Conservation (phyloP, 2,329 filamentous ascomycete genomes). For the Colletotrichum brevisporum region DNA sequence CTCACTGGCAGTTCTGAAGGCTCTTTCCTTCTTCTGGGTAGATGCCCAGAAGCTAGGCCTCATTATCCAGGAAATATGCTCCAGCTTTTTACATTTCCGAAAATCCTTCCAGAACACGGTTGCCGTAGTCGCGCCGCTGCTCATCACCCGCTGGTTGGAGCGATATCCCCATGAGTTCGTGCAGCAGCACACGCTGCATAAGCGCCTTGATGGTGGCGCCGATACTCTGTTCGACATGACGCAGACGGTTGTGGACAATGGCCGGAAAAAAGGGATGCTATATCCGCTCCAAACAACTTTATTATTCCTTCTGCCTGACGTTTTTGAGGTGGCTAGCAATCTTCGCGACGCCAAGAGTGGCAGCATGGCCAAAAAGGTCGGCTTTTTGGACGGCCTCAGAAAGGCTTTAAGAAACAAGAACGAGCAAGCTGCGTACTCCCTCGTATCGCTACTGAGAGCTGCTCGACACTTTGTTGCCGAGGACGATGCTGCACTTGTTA, state of each 20-base stretch:
- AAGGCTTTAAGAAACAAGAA: conserved; percentile 76
- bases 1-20: conserved; percentile 68
- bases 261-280: conserved; percentile 67
- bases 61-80: conserved; percentile 76
- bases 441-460: conserved; percentile 73
- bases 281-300: conserved; percentile 75
- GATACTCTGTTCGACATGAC: conserved; percentile 81
- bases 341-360: conserved; percentile 74
- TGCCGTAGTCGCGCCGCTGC: conserved; percentile 72
- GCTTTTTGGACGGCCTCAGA: conserved; percentile 73
- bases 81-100: conserved; percentile 76
- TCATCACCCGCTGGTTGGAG: conserved; percentile 77
- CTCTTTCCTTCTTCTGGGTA: conserved; percentile 76
- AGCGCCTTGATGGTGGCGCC: conserved; percentile 74
- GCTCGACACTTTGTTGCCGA: conserved; percentile 75
- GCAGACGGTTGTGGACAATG: conserved; percentile 71
- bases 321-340: conserved; percentile 79
- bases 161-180: conserved; percentile 76
- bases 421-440: conserved; percentile 76
- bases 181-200: conserved; percentile 71
- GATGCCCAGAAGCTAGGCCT: conserved; percentile 73
- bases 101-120: conserved; percentile 75
- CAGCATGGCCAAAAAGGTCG: conserved; percentile 75
- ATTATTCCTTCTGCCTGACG: conserved; percentile 75
- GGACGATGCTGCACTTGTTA: conserved; percentile 74